phyloP scores from a whole-genome alignment of 305 asterid genomes.

The Rubia peregrina region DNA sequence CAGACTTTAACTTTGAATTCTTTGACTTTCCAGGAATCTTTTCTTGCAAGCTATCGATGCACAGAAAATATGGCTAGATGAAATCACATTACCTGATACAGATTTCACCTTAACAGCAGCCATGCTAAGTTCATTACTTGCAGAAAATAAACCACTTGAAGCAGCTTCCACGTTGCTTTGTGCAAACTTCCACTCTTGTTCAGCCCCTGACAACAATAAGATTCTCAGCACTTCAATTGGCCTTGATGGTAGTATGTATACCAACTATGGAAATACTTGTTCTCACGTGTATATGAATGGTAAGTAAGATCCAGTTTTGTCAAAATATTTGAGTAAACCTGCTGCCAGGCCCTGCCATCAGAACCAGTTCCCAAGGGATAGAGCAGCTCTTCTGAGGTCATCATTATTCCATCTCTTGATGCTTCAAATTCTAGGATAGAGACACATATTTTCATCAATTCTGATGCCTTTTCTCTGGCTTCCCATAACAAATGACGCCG shows the following conservation, averaged over 20 bases:
- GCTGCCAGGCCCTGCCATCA: conserved; percentile 90
- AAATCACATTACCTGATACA: conserved; percentile 64
- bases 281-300: conserved; percentile 84
- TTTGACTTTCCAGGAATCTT: background rate
- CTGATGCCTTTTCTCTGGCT: conserved; percentile 78
- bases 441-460: conserved; percentile 73
- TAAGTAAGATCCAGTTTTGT: conserved; percentile 65
- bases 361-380: conserved; percentile 45
- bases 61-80: background rate
- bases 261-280: conserved; percentile 5
- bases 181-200: conserved; percentile 91
- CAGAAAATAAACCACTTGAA: conserved; percentile 72
- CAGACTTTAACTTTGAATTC: background rate
- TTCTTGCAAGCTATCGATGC: background rate
- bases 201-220: conserved; percentile 62
- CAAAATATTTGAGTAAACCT: conserved; percentile 62
- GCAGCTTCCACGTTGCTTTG: conserved; percentile 94
- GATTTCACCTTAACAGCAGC: conserved; percentile 76
- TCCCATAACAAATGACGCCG: conserved; percentile 69
- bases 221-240: conserved; percentile 9
- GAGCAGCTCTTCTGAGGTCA: conserved; percentile 44
- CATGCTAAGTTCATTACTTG: conserved; percentile 68
- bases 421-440: conserved; percentile 90
- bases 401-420: conserved; percentile 80
- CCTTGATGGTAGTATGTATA: background rate